Percentiles rank a stretch among this genome's conserved stretches.
Evolutionary conservation across 2,329 filamentous ascomycete species (phyloP).

Genomic region (Davidsoniella virescens): DNA sequence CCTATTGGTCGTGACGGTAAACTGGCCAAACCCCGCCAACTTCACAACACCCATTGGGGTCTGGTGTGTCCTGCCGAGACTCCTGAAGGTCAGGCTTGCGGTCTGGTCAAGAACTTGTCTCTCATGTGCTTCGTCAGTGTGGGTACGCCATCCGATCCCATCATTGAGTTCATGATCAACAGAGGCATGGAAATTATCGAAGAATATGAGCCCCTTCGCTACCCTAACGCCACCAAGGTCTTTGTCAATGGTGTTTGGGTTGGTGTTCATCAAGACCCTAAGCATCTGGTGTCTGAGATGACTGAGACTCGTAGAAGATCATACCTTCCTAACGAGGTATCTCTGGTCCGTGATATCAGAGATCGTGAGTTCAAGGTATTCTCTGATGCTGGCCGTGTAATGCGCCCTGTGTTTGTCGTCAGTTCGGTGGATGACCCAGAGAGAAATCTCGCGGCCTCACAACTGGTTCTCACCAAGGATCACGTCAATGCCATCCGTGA

Average conservation of each 20-base stretch:
- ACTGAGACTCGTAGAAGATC: slow-evolving; percentile 63
- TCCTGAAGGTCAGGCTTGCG: slow-evolving; percentile 94
- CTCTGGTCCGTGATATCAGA: slow-evolving; percentile 86
- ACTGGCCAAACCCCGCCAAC: slow-evolving; percentile 89
- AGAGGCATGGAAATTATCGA: slow-evolving; percentile 93
- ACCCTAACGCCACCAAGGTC: slow-evolving; percentile 88
- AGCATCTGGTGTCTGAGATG: slow-evolving; percentile 66
- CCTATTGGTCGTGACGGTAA: slow-evolving; percentile 96
- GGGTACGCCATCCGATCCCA: slow-evolving; percentile 75
- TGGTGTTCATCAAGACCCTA: slow-evolving; percentile 79
- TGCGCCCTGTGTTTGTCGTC: slow-evolving; percentile 83
- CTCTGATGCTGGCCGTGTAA: slow-evolving; percentile 89
- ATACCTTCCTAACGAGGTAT: slow-evolving; percentile 81
- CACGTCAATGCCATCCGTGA: slow-evolving; percentile 60
- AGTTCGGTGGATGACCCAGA: slow-evolving; percentile 71
- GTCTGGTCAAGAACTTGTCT: slow-evolving; percentile 92
- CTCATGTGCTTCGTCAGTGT: slow-evolving; percentile 98
- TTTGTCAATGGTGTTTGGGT: slow-evolving; percentile 99
- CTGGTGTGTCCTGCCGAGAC: slow-evolving; percentile 94
- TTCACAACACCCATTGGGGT: slow-evolving; percentile 98
- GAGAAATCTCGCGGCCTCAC: slow-evolving; percentile 40
- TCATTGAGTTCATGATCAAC: slow-evolving; percentile 90
- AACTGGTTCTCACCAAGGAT: slow-evolving; percentile 70
- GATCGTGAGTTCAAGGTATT: slow-evolving; percentile 98
- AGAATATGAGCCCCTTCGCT: slow-evolving; percentile 74